Percentiles rank a stretch among this genome's conserved stretches.
Evolutionary conservation across 2,329 filamentous ascomycete genomes (phyloP).

Genomic region (Alternaria brassicicola): DNA sequence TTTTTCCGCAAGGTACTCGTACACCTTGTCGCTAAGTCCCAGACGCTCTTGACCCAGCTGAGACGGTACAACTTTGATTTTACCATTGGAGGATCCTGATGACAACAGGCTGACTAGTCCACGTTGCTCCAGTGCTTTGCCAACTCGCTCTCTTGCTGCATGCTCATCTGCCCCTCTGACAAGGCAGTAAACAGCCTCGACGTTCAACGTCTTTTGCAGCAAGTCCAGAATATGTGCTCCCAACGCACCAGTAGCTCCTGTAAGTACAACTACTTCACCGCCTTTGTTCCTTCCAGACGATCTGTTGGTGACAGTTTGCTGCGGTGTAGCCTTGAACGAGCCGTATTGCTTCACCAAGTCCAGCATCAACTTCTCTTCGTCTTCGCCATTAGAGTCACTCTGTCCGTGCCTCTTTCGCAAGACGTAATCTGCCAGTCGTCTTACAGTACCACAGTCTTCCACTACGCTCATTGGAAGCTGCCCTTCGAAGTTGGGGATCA

Average conservation of each 20-base stretch:
- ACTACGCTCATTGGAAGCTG: constrained; percentile 63
- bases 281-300: not conserved
- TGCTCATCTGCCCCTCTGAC: constrained; percentile 55
- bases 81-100: constrained; percentile 31
- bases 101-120: constrained; percentile 35
- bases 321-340: constrained; percentile 42
- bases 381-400: constrained; percentile 35
- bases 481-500: constrained; percentile 44
- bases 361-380: constrained; percentile 53
- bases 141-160: constrained; percentile 42
- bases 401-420: constrained; percentile 49
- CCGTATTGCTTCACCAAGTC: constrained; percentile 57
- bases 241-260: constrained; percentile 59
- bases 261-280: constrained; percentile 48
- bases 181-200: constrained; percentile 62
- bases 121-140: constrained; percentile 35
- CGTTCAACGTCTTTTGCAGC: constrained; percentile 47
- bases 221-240: constrained; percentile 59
- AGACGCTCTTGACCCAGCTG: constrained; percentile 56
- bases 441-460: constrained; percentile 64
- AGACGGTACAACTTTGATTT: constrained; percentile 57
- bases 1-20: constrained; percentile 51
- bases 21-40: constrained; percentile 54
- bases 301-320: constrained; percentile 4
- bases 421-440: constrained; percentile 49